Conservation (phyloP, 768 basidiomycete species). For the Sutorius australiensis region DNA sequence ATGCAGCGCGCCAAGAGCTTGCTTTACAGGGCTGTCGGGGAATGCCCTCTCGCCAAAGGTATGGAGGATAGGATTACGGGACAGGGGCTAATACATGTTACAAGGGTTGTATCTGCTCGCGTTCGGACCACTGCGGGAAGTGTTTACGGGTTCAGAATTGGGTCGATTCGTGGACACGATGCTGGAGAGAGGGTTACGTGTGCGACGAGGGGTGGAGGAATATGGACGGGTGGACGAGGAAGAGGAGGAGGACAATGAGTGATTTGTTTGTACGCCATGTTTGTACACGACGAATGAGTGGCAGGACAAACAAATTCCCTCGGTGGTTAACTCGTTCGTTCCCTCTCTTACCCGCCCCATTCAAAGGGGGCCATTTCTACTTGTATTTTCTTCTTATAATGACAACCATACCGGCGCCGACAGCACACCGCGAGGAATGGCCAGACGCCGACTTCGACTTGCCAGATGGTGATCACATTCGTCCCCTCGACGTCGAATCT, state of each 20-base stretch:
- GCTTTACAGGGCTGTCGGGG: conserved; percentile 68
- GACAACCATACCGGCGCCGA: conserved; percentile 58
- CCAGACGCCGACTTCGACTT: conserved; percentile 84
- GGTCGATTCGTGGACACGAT: conserved; percentile 63
- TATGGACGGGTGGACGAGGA: conserved; percentile 21
- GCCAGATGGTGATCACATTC: conserved; percentile 67
- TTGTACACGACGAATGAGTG: conserved; percentile 13
- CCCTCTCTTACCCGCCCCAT: conserved; percentile 13
- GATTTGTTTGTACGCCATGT: conserved; percentile 11
- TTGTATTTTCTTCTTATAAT: conserved; percentile 35
- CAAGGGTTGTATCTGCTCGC: conserved; percentile 75
- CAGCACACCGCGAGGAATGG: conserved; percentile 73
- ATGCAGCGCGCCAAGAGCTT: conserved; percentile 63
- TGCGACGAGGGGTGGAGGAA: conserved; percentile 58
- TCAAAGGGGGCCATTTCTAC: conserved; percentile 18
- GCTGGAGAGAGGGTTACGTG: conserved; percentile 69
- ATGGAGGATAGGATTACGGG: not conserved
- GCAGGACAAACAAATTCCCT: not conserved
- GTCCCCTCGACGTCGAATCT: conserved; percentile 51
- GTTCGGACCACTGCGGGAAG: conserved; percentile 64
- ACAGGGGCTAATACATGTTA: conserved; percentile 10
- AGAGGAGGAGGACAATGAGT: conserved; percentile 50
- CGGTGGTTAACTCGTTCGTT: not conserved
- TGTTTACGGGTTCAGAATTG: conserved; percentile 60
- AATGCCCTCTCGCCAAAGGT: conserved; percentile 79